Evolutionary conservation across 495 filamentous ascomycete species (phyloP).

Genomic region (Jackrogersella minutella): DNA sequence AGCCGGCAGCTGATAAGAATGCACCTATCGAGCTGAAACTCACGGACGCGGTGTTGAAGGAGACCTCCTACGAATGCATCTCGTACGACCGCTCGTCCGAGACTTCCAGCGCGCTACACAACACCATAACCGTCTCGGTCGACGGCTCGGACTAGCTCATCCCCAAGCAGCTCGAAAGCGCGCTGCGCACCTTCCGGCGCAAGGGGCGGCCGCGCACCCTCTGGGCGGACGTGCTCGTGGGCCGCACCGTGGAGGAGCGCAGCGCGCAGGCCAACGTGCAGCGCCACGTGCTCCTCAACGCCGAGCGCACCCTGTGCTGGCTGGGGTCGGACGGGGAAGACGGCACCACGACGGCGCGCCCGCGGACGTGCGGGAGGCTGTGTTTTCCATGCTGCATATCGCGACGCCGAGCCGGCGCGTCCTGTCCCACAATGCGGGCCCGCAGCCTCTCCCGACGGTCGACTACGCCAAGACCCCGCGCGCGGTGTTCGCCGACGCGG

Average conservation of each 20-base stretch:
- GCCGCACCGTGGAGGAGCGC: constrained; percentile 36
- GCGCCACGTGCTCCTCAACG: constrained; percentile 26
- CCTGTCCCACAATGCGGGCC: constrained; percentile 12
- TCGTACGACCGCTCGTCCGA: constrained; percentile 37
- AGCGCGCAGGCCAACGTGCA: constrained; percentile 17
- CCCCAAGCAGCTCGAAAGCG: constrained; percentile 28
- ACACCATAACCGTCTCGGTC: constrained; percentile 9
- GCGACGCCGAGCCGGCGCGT: constrained; percentile 25
- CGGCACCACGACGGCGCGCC: constrained; percentile 34
- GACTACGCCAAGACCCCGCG: constrained; percentile 32
- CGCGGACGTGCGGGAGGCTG: constrained; percentile 25
- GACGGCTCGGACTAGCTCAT: constrained; percentile 25
- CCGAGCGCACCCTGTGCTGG: constrained; percentile 42
- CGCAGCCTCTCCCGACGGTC: constrained; percentile 30
- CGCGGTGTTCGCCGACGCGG: constrained; percentile 23
- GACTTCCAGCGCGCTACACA: not conserved
- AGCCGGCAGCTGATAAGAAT: constrained; percentile 26
- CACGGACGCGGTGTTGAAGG: constrained; percentile 27
- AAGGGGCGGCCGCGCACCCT: constrained; percentile 32
- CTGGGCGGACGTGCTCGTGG: constrained; percentile 40
- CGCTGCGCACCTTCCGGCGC: constrained; percentile 38
- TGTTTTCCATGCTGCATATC: constrained; percentile 35
- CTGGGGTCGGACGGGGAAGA: constrained; percentile 22
- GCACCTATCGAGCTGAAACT: constrained; percentile 32
- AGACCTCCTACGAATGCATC: constrained; percentile 40